Conservation (phyloP, 2,329 filamentous ascomycete species). For the Metarhizium brunneum region DNA sequence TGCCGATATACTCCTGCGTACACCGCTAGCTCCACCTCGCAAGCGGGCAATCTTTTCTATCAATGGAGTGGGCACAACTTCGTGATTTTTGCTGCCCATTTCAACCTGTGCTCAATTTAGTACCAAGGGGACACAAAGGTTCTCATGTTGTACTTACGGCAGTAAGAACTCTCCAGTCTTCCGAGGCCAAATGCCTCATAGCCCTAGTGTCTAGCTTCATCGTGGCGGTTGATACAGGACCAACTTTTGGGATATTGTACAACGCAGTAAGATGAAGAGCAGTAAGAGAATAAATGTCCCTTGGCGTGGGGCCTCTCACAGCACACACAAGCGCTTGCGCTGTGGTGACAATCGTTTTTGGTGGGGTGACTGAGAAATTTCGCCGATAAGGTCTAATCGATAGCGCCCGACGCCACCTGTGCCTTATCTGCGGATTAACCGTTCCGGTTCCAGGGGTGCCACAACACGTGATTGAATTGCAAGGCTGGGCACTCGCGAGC, state of each 20-base stretch:
- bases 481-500: constrained; percentile 13
- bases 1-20: constrained; percentile 78
- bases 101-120: constrained; percentile 58
- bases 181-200: constrained; percentile 80
- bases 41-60: constrained; percentile 79
- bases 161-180: constrained; percentile 93
- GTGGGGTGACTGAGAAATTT: constrained; percentile 15
- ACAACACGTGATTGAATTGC: constrained; percentile 23
- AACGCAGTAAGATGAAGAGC: background rate
- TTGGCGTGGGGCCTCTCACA: background rate
- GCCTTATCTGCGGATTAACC: constrained; percentile 8
- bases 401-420: constrained; percentile 6
- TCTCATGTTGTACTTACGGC: constrained; percentile 53
- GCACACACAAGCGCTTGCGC: background rate
- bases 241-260: background rate
- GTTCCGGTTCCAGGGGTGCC: constrained; percentile 3
- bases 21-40: constrained; percentile 66
- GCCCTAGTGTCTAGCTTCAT: constrained; percentile 97
- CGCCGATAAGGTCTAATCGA: constrained; percentile 23
- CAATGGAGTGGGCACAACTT: constrained; percentile 83
- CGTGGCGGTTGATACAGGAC: constrained; percentile 10
- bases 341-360: constrained; percentile 12
- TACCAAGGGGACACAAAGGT: background rate
- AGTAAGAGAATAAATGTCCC: background rate
- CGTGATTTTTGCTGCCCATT: constrained; percentile 90